Conservation (phyloP, 768 basidiomycete genomes). For the Xanthoconium stramineum region DNA sequence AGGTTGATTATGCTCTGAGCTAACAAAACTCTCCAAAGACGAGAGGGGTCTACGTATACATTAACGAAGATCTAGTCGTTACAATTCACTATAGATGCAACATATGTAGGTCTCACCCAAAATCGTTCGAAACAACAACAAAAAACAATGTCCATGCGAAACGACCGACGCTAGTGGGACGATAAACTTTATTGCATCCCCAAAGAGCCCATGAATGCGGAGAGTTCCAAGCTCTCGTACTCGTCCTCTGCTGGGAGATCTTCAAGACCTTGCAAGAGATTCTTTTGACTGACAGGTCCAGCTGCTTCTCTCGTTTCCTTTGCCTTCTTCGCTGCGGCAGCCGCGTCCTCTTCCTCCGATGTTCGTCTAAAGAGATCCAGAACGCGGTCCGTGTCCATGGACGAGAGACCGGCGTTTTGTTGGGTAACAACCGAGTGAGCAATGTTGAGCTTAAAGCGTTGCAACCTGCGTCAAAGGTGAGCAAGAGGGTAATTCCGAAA, state of each 20-base stretch:
- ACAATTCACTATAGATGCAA: constrained; percentile 35
- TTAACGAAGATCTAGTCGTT: constrained; percentile 30
- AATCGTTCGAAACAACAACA: constrained; percentile 12
- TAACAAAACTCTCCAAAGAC: constrained; percentile 5
- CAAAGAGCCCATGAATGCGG: constrained; percentile 86
- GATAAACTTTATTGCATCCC: constrained; percentile 39
- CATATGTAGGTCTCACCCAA: constrained; percentile 26
- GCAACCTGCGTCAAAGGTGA: constrained; percentile 54
- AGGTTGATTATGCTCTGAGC: too few species aligned
- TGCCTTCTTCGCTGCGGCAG: constrained; percentile 44
- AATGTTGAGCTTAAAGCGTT: constrained; percentile 98
- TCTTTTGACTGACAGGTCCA: constrained; percentile 72
- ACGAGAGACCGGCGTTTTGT: constrained; percentile 89
- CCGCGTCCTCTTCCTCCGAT: constrained; percentile 69
- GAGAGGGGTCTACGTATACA: constrained; percentile 31
- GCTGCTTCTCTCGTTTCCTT: constrained; percentile 52
- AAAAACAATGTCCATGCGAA: constrained; percentile 19
- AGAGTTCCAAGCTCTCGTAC: constrained; percentile 83
- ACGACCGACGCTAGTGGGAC: constrained; percentile 6
- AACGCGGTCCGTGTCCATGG: constrained; percentile 97
- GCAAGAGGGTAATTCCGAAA: background rate
- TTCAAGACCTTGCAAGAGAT: constrained; percentile 83
- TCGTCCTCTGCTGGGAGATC: constrained; percentile 92
- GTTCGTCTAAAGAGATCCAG: constrained; percentile 89
- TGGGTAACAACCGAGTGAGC: constrained; percentile 96